Conservation (phyloP, 1,284 basidiomycete species). For the Trichosporon faecale region DNA sequence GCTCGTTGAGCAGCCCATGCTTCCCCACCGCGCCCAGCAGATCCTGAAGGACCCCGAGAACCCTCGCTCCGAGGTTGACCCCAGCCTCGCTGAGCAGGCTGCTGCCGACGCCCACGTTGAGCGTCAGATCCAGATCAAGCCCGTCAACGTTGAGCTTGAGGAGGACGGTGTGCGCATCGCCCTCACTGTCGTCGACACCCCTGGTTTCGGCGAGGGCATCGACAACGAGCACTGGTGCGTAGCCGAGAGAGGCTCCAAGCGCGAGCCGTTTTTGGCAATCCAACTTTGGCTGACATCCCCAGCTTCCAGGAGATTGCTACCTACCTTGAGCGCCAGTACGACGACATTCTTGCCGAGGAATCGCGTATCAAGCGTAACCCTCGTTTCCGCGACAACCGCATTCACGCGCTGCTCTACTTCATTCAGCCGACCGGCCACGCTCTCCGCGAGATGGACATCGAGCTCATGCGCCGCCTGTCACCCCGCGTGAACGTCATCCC, state of each 20-base stretch:
- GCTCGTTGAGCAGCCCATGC: conserved; percentile 87
- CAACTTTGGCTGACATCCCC: conserved; percentile 9
- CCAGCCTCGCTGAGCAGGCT: conserved; percentile 50
- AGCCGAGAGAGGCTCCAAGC: not conserved
- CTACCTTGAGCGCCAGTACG: conserved; percentile 98
- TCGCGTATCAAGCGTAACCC: conserved; percentile 99
- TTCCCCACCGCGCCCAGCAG: conserved; percentile 55
- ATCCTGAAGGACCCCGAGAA: conserved; percentile 53
- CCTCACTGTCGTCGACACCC: conserved; percentile 96
- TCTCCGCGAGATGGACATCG: conserved; percentile 98
- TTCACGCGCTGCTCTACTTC: conserved; percentile 96
- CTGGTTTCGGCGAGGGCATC: conserved; percentile 98
- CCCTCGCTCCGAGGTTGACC: conserved; percentile 79
- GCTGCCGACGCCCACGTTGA: conserved; percentile 85
- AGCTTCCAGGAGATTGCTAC: conserved; percentile 96
- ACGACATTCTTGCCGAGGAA: conserved; percentile 98
- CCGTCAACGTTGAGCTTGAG: conserved; percentile 92
- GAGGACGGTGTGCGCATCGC: conserved; percentile 98
- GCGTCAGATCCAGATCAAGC: conserved; percentile 93
- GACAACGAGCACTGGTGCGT: conserved; percentile 97
- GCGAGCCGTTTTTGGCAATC: not conserved
- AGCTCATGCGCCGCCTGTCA: conserved; percentile 92
- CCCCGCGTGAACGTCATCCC: conserved; percentile 99
- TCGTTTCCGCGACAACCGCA: conserved; percentile 94
- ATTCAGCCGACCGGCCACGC: conserved; percentile 89